Evolutionary conservation across 1,139 yeast genomes (phyloP).

Genomic region (Suhomyces atakaporum): DNA sequence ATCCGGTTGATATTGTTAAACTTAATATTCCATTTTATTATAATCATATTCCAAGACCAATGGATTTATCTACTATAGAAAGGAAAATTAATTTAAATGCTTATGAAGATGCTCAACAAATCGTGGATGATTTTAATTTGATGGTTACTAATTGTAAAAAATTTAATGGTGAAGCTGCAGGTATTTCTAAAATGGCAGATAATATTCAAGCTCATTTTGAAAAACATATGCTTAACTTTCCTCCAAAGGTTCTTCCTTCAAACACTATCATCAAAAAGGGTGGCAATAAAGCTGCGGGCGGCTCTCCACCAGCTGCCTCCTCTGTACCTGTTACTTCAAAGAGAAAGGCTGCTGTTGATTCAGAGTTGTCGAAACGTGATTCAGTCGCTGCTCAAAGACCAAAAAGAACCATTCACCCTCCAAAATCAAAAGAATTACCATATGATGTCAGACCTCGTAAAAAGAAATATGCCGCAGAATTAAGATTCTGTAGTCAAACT

Average conservation of each 20-base stretch:
- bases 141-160: slow-evolving; percentile 80
- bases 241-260: slow-evolving; percentile 65
- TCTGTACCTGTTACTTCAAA: slow-evolving; percentile 39
- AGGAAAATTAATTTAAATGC: slow-evolving; percentile 69
- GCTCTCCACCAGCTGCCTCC: slow-evolving; percentile 29
- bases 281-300: slow-evolving; percentile 11
- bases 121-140: slow-evolving; percentile 77
- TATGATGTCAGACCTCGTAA: slow-evolving; percentile 88
- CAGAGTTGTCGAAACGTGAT: slow-evolving; percentile 40
- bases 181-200: slow-evolving; percentile 87
- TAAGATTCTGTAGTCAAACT: slow-evolving; percentile 81
- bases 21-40: slow-evolving; percentile 89
- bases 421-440: slow-evolving; percentile 90
- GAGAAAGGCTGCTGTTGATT: slow-evolving; percentile 63
- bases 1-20: slow-evolving; percentile 87
- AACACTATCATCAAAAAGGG: slow-evolving; percentile 15
- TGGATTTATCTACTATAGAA: slow-evolving; percentile 93
- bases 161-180: slow-evolving; percentile 83
- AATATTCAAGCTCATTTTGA: slow-evolving; percentile 90
- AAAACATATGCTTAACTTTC: slow-evolving; percentile 90
- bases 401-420: slow-evolving; percentile 95
- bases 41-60: slow-evolving; percentile 80
- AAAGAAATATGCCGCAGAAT: slow-evolving; percentile 88
- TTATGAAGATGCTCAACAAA: slow-evolving; percentile 67
- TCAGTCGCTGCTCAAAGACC: slow-evolving; percentile 67